phyloP scores from a whole-genome alignment of 192 early-diverging fungal species.

The Podila epicladia region DNA sequence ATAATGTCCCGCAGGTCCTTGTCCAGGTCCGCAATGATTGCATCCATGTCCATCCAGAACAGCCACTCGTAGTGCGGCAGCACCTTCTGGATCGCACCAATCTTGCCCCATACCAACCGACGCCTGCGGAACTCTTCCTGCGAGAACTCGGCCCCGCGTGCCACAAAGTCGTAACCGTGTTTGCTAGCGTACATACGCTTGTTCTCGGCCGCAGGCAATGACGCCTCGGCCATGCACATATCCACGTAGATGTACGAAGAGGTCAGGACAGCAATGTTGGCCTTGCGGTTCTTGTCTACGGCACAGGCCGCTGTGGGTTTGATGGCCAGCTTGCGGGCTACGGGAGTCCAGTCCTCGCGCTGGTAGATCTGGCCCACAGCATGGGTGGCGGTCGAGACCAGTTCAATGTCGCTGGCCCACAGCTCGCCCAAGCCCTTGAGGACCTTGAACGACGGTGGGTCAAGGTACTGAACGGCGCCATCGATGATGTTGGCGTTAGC shows the following conservation, averaged over 20 bases:
- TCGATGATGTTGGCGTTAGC: slow-evolving; percentile 14
- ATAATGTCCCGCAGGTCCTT: slow-evolving; percentile 39
- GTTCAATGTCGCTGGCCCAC: slow-evolving; percentile 60
- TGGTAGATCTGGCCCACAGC: slow-evolving; percentile 57
- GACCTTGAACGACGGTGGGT: slow-evolving; percentile 8
- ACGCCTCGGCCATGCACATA: slow-evolving; percentile 62
- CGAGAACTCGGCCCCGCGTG: slow-evolving; percentile 61
- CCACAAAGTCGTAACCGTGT: slow-evolving; percentile 65
- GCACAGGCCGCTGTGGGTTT: slow-evolving; percentile 34
- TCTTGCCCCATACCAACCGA: slow-evolving; percentile 66
- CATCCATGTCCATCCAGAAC: slow-evolving; percentile 73
- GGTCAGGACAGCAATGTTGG: slow-evolving; percentile 57
- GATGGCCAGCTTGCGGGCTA: slow-evolving; percentile 40
- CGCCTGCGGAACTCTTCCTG: slow-evolving; percentile 57
- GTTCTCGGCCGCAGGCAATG: slow-evolving; percentile 54
- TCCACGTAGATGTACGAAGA: slow-evolving; percentile 64
- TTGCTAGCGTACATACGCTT: slow-evolving; percentile 60
- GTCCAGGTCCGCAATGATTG: slow-evolving; percentile 56
- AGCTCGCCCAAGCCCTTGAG: slow-evolving; percentile 2
- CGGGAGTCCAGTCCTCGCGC: slow-evolving; percentile 56
- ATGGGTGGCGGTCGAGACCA: slow-evolving; percentile 31
- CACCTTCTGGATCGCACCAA: slow-evolving; percentile 63
- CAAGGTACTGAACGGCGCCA: slow-evolving; percentile 17
- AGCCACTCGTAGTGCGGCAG: slow-evolving; percentile 69
- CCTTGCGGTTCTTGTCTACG: slow-evolving; percentile 4